Base-by-base conservation (phyloP, 305 asterid genomes). In the Striga hermonthica region DNA sequence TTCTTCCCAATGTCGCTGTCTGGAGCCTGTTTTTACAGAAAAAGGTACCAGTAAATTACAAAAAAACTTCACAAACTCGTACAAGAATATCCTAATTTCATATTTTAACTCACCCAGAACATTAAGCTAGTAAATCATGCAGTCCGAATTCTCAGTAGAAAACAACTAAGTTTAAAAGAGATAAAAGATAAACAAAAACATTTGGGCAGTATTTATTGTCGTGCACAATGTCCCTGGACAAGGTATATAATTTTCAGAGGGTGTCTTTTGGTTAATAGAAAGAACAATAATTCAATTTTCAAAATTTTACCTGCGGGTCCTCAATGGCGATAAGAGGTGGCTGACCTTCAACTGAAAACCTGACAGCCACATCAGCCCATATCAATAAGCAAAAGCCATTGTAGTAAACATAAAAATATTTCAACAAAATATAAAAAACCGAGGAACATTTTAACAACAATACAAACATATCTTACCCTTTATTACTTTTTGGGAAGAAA, bases 1-100 rank as follows among this genome's bases (percentile, higher is more conserved):
- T 68, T 89, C 88, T 87, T 89, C 60, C 97, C 98, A 22, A 92
- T 80, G 71, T 92, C 98, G 57, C 90, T 92, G 53, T 87, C 97
- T 64, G 97, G 91, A 77, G 84, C 81, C 98, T 89, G 82, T 78
- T 71, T 50, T 55, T 74, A 74, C 59, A 74, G 64, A 60, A 6
- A 79, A 60, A 70, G 48, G 40, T 2, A 52, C 7, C 16, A 49
- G 68, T 59, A 64, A 68, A 43, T 62, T 28, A 60, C 41, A 67
- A 49, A 57, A 67, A 10, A 61, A 50, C 37, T 53, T 14, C 52
- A 47, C 38, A 31, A 7, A 31, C 49, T 8, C 35, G 37, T 38
- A 36, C 2, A 28, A 64, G 53, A 10, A 58, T 52, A 31, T 68
- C 9, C 61, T 6, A n/a, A 22, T 31, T 36, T 12, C 22, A 7